Evolutionary conservation across 768 basidiomycete genomes (phyloP).

Genomic region (Rhodocollybia butyracea): DNA sequence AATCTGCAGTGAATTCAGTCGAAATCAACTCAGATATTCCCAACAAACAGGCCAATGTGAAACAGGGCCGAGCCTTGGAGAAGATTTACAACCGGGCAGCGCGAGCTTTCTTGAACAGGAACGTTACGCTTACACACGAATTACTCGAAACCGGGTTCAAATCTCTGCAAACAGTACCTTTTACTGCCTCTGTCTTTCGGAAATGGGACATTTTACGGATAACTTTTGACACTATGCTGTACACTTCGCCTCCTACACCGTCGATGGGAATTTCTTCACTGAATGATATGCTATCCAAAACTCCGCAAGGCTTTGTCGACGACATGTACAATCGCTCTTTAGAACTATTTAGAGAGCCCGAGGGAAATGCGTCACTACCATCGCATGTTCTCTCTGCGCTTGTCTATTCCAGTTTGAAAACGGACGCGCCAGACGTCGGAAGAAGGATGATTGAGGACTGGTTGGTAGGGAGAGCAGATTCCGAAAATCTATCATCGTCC

Average conservation of each 20-base stretch:
- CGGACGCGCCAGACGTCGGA: constrained; percentile 58
- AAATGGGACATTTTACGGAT: constrained; percentile 90
- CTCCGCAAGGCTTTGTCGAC: constrained; percentile 56
- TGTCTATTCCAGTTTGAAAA: constrained; percentile 65
- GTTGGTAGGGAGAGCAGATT: constrained; percentile 53
- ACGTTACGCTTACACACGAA: constrained; percentile 61
- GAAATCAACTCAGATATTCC: too few relatives aligned
- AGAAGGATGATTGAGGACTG: constrained; percentile 74
- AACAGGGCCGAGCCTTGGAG: constrained; percentile 37
- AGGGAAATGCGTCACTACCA: constrained; percentile 52
- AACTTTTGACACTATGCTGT: constrained; percentile 75
- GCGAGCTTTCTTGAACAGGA: constrained; percentile 73
- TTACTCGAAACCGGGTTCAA: constrained; percentile 68
- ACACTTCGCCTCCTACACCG: constrained; percentile 40
- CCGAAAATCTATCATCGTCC: constrained; percentile 7
- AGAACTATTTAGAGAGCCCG: constrained; percentile 50
- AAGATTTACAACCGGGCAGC: constrained; percentile 77
- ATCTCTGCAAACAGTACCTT: constrained; percentile 43
- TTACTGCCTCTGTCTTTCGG: constrained; percentile 31
- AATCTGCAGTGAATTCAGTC: not conserved
- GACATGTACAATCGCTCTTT: constrained; percentile 63
- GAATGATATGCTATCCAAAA: constrained; percentile 49
- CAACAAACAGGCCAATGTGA: not conserved
- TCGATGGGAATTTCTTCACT: constrained; percentile 29
- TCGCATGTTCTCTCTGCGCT: constrained; percentile 68